Conservation (phyloP, 371 early-diverging fungal genomes). For the Rhizopus arrhizus region DNA sequence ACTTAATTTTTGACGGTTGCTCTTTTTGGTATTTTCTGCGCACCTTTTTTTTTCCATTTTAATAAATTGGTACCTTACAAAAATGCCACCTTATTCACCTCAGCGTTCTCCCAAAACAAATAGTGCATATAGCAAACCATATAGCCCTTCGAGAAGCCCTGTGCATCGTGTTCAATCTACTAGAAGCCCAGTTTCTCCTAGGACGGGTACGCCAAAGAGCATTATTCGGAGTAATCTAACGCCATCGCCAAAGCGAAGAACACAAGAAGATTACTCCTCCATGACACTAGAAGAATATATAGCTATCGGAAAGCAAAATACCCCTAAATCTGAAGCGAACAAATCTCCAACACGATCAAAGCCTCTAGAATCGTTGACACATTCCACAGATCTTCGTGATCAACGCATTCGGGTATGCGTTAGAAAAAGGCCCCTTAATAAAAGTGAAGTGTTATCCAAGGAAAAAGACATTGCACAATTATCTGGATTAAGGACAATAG, state of each 20-base stretch:
- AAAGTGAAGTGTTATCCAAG: constrained; percentile 71
- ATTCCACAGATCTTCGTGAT: constrained; percentile 3
- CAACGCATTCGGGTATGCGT: constrained; percentile 95
- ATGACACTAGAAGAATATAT: constrained; percentile 1
- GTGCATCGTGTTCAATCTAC: not conserved
- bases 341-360: not conserved
- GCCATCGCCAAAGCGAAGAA: not conserved
- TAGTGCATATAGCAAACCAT: not conserved
- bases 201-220: not conserved
- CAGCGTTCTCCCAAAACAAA: not conserved
- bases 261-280: not conserved
- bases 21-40: not conserved
- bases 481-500: constrained; percentile 66
- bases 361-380: not conserved
- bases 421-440: constrained; percentile 91
- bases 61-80: not conserved
- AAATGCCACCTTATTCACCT: not conserved
- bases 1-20: no score
- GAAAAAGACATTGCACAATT: constrained; percentile 84
- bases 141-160: constrained; percentile 1
- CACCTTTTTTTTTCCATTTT: not conserved
- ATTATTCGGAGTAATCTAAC: not conserved
- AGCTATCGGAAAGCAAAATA: not conserved
- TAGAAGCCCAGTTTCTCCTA: not conserved
- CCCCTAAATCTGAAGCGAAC: not conserved